Evolutionary conservation across 2,329 filamentous ascomycete genomes (phyloP).

Genomic region (Escovopsis sp.): DNA sequence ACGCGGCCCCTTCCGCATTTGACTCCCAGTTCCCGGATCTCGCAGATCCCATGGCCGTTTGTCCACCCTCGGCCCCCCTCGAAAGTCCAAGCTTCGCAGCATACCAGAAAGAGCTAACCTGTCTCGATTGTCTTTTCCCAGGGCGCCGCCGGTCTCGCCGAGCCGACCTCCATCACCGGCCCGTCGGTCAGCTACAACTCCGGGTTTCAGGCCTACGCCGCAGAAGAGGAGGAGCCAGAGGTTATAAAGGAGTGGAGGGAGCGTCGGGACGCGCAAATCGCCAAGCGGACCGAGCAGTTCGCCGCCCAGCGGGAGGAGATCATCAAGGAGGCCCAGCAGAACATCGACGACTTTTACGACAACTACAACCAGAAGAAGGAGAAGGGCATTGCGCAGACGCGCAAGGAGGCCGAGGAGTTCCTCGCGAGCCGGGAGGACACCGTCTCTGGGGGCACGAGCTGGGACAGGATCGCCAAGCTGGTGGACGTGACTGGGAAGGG

Average conservation of each 20-base stretch:
- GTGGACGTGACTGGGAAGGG: slow-evolving; percentile 97
- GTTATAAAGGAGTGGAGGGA: slow-evolving; percentile 87
- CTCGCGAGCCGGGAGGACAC: slow-evolving; percentile 80
- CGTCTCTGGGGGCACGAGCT: slow-evolving; percentile 86
- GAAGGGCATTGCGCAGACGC: slow-evolving; percentile 77
- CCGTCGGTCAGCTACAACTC: slow-evolving; percentile 48
- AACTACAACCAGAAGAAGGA: slow-evolving; percentile 99
- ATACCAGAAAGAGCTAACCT: too few relatives aligned
- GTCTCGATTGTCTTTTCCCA: slow-evolving; percentile 6
- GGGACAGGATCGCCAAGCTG: slow-evolving; percentile 94
- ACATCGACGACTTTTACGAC: slow-evolving; percentile 98
- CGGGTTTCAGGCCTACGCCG: slow-evolving; percentile 40
- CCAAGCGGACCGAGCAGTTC: slow-evolving; percentile 74
- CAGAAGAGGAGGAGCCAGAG: slow-evolving; percentile 72
- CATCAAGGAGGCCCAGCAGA: slow-evolving; percentile 75
- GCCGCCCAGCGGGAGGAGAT: slow-evolving; percentile 72
- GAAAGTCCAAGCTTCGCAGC: too few relatives aligned
- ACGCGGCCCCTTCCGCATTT: slow-evolving; percentile 42
- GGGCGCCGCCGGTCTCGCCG: slow-evolving; percentile 17
- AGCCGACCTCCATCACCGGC: slow-evolving; percentile 49
- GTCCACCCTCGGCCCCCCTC: too few relatives aligned
- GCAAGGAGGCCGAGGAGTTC: slow-evolving; percentile 87
- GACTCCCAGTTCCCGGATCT: slow-evolving; percentile 87
- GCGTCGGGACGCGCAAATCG: slow-evolving; percentile 67
- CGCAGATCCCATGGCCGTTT: slow-evolving; percentile 19